Base-by-base conservation (phyloP, 2,329 filamentous ascomycete species). In the Fusarium sp. region DNA sequence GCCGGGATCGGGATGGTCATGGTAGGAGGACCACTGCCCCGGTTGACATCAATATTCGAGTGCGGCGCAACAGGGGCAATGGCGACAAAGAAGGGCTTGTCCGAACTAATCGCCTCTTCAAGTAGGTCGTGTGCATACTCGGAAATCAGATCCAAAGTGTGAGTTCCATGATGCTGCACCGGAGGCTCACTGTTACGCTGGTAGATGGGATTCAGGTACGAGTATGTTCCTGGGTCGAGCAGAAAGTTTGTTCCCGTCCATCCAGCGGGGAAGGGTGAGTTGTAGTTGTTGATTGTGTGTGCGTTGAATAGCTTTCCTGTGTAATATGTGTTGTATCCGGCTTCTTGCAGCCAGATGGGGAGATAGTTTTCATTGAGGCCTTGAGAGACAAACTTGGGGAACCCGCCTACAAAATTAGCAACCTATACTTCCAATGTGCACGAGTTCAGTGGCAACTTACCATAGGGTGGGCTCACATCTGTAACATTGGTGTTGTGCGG, bases 401-500 rank as follows among this genome's bases (percentile, higher is more conserved):
- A 94, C 5, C 82, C 82, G 31, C 82, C 81, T 85, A 25, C 33
- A 6, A 22, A 5, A 31, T 75, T 18, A 76, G 70, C 2, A 69
- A 65, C 33, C 31, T 22, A 22, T 4, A 18, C 1, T 33, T 13
- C 33, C 5, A 25, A 29, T 27, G 1, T 25, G 5, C 9, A 38
- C 14, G 33, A 36, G 14, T 36, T 36, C 6, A n/a, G 50, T 20
- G 6, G 29, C 1, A 29, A 62, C 80, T 68, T 81, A 86, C 86
- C 88, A 68, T 89, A 89, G 13, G 88, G 89, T 18, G 89, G 84
- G 33, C 59, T 73, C 0, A 89, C 85, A 56, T 88, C 84, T 0
- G 92, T 94, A 1, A 94, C 90, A 73, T 94, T 94, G 0, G 91
- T 93, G 73, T 93, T 93, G 74, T 94, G 92, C 0, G 91, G 90